Conservation (phyloP, 768 basidiomycete species). For the Pleurotus ostreatus region DNA sequence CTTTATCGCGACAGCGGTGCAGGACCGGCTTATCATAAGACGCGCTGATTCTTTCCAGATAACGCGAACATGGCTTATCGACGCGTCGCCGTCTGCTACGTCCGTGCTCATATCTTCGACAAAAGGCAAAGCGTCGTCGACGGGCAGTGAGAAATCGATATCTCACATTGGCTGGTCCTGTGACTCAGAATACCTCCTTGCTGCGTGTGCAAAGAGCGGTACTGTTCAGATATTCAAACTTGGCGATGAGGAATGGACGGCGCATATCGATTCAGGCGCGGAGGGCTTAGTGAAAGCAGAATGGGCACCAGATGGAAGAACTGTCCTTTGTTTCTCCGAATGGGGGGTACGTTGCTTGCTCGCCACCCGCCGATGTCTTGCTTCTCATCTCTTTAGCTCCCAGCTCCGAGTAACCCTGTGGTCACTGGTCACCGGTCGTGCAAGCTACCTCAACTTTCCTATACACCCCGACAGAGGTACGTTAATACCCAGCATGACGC, state of each 20-base stretch:
- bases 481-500: constrained; percentile 5
- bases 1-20: constrained; percentile 77
- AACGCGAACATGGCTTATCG: constrained; percentile 72
- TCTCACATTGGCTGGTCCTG: constrained; percentile 83
- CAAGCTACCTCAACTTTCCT: constrained; percentile 85
- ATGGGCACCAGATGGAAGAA: constrained; percentile 86
- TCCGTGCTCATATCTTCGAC: constrained; percentile 34
- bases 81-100: constrained; percentile 50
- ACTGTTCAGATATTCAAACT: constrained; percentile 77
- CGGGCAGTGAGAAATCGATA: constrained; percentile 40
- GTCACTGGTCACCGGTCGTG: constrained; percentile 70
- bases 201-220: constrained; percentile 69
- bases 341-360: constrained; percentile 70
- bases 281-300: constrained; percentile 86
- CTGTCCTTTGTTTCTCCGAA: constrained; percentile 85
- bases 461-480: constrained; percentile 77
- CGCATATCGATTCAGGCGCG: constrained; percentile 73
- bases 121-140: constrained; percentile 23
- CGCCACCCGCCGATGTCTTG: not conserved
- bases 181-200: constrained; percentile 84
- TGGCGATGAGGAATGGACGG: constrained; percentile 73
- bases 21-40: constrained; percentile 78
- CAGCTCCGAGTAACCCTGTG: constrained; percentile 86
- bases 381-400: constrained; percentile 7
- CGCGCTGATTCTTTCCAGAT: constrained; percentile 83